Conservation (phyloP, 2,329 filamentous ascomycete genomes). For the Thelonectria discophora region DNA sequence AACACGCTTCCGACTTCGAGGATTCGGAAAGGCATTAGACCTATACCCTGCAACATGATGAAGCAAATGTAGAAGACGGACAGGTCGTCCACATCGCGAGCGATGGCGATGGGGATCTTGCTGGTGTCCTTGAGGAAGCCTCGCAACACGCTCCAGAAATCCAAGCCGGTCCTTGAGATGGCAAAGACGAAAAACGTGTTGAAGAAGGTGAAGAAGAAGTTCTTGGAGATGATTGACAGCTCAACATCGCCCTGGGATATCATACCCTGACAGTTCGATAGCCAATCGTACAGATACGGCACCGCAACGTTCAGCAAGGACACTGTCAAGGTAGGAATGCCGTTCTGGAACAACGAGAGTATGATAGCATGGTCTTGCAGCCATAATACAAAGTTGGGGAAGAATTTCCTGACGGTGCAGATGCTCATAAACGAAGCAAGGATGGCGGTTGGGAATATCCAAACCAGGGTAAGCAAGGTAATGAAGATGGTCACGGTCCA, state of each 20-base stretch:
- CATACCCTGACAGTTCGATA: slow-evolving; percentile 92
- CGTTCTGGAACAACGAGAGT: slow-evolving; percentile 83
- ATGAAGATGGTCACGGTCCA: slow-evolving; percentile 90
- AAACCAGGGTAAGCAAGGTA: slow-evolving; percentile 83
- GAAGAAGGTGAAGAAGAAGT: slow-evolving; percentile 99
- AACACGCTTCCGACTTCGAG: slow-evolving; percentile 88
- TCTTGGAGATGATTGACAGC: slow-evolving; percentile 94
- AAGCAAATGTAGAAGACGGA: slow-evolving; percentile 92
- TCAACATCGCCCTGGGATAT: slow-evolving; percentile 95
- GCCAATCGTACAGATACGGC: slow-evolving; percentile 92
- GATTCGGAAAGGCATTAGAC: slow-evolving; percentile 90
- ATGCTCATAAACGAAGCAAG: slow-evolving; percentile 83
- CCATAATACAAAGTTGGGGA: slow-evolving; percentile 73
- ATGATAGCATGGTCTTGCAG: slow-evolving; percentile 75
- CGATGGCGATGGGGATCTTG: slow-evolving; percentile 78
- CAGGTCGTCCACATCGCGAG: slow-evolving; percentile 76
- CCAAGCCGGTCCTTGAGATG: slow-evolving; percentile 81
- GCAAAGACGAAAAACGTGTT: slow-evolving; percentile 98
- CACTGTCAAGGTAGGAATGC: slow-evolving; percentile 83
- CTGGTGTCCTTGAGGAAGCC: slow-evolving; percentile 82
- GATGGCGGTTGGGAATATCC: slow-evolving; percentile 82
- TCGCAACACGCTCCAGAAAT: slow-evolving; percentile 76
- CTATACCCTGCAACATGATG: slow-evolving; percentile 92
- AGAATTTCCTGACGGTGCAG: slow-evolving; percentile 78
- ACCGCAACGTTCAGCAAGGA: slow-evolving; percentile 90